A percentile compares a stretch with the other conserved stretches of the same genome.
phyloP scores from a whole-genome alignment of 345 rosid genomes.

The Bretschneidera sinensis region DNA sequence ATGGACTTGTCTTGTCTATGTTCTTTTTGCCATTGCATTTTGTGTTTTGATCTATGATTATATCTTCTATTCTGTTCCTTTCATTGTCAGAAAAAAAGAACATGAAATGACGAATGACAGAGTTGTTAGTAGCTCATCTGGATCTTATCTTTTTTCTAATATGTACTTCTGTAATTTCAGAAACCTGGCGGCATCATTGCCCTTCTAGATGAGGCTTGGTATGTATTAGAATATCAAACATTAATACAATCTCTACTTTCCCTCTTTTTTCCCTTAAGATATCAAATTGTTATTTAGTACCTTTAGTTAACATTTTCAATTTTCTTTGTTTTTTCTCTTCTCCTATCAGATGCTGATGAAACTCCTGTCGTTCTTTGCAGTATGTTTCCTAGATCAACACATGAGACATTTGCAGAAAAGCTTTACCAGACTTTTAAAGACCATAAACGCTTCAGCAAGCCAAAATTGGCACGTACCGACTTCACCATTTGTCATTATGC shows the following conservation, averaged over 20 bases:
- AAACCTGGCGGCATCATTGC: slow-evolving; percentile 99
- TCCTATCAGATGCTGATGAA: slow-evolving; percentile 17
- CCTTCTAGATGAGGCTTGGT: slow-evolving; percentile 99
- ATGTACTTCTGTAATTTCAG: slow-evolving; percentile 45
- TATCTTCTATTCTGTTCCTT: too few species aligned
- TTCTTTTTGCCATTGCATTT: too few species aligned
- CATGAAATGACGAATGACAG: too few species aligned
- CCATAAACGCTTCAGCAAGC: slow-evolving; percentile 87
- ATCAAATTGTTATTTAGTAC: too few species aligned
- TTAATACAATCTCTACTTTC: background rate
- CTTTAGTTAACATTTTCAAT: slow-evolving; percentile 1
- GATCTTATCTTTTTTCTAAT: slow-evolving; percentile 20
- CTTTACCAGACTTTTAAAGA: slow-evolving; percentile 85
- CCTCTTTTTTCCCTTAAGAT: background rate
- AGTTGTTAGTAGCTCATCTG: too few species aligned
- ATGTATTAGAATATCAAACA: slow-evolving; percentile 23
- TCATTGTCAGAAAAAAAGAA: too few species aligned
- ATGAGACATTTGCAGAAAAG: slow-evolving; percentile 94
- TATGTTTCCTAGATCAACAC: slow-evolving; percentile 96
- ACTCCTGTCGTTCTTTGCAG: slow-evolving; percentile 39
- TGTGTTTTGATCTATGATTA: too few species aligned
- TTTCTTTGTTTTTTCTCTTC: slow-evolving; percentile 9
- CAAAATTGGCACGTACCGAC: slow-evolving; percentile 88
- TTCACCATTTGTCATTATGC: slow-evolving; percentile 96
- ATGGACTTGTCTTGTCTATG: too few species aligned